Conservation (phyloP, 257 asterid species). For the Thymus mandschuricus region DNA sequence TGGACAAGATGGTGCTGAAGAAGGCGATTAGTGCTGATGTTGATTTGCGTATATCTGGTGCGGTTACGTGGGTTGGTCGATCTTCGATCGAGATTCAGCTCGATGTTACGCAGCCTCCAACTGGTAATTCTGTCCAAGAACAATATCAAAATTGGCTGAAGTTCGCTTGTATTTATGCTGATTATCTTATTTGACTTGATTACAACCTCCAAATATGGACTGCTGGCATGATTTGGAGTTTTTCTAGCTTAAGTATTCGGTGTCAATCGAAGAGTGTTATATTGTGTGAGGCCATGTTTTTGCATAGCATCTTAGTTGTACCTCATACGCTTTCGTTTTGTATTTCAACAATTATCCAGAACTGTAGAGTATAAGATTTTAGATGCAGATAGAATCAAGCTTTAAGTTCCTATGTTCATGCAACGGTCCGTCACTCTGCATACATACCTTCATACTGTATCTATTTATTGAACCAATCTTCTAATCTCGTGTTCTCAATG, state of each 20-base stretch:
- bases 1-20: slow-evolving; percentile 93
- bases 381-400: not conserved
- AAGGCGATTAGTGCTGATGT: slow-evolving; percentile 78
- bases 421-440: not conserved
- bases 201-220: slow-evolving; percentile 20
- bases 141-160: slow-evolving; percentile 9
- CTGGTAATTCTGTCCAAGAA: slow-evolving; percentile 49
- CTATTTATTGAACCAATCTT: slow-evolving; percentile 8
- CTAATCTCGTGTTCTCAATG: not conserved
- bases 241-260: not conserved
- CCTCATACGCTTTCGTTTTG: not conserved
- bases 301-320: not conserved
- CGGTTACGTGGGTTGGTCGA: slow-evolving; percentile 95
- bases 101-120: slow-evolving; percentile 70
- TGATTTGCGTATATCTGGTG: slow-evolving; percentile 80
- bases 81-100: slow-evolving; percentile 97
- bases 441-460: not conserved
- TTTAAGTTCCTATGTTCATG: slow-evolving; percentile 5
- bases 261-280: not conserved
- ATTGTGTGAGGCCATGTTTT: not conserved
- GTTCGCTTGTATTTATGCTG: not conserved
- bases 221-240: slow-evolving; percentile 6
- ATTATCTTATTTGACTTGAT: not conserved
- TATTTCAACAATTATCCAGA: not conserved
- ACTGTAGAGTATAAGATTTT: slow-evolving; percentile 5